phyloP scores from a whole-genome alignment of 2,329 filamentous ascomycete species.

The Aspergillus tanneri region DNA sequence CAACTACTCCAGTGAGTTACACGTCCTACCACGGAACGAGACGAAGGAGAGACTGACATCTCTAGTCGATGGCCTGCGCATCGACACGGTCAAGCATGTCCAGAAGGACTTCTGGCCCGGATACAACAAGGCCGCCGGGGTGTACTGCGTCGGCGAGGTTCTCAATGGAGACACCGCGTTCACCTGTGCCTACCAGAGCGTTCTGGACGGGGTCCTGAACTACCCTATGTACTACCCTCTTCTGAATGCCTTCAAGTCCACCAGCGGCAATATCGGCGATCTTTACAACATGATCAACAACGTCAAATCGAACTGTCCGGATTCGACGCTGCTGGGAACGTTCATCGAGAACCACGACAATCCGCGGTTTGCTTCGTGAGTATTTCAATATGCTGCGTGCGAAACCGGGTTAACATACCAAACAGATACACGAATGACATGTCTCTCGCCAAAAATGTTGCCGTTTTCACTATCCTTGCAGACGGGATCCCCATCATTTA shows the following conservation, averaged over 20 bases:
- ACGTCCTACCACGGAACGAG: neutral
- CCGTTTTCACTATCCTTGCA: constrained; percentile 59
- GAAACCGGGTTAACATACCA: no score
- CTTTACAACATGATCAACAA: constrained; percentile 37
- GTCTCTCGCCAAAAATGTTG: constrained; percentile 58
- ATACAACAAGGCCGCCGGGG: constrained; percentile 43
- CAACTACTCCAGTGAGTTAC: constrained; percentile 59
- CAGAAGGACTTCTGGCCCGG: constrained; percentile 46
- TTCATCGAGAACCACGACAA: constrained; percentile 65
- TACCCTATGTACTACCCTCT: constrained; percentile 46
- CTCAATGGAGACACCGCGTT: constrained; percentile 41
- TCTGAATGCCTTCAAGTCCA: constrained; percentile 35
- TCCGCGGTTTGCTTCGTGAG: constrained; percentile 51
- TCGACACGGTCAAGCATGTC: constrained; percentile 54
- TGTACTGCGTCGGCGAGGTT: constrained; percentile 53
- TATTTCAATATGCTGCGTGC: no score
- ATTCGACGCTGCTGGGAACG: constrained; percentile 52
- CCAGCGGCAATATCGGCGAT: constrained; percentile 35
- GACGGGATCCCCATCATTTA: constrained; percentile 66
- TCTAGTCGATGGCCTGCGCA: constrained; percentile 52
- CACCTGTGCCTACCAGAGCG: constrained; percentile 47
- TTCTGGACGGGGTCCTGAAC: constrained; percentile 50
- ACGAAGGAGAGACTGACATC: constrained; percentile 1
- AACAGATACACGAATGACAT: constrained; percentile 34
- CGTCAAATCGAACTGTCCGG: constrained; percentile 36